Percentiles rank a stretch among this genome's conserved stretches.
Conservation (phyloP, 305 asterid species). For the Solanum hybrid region DNA sequence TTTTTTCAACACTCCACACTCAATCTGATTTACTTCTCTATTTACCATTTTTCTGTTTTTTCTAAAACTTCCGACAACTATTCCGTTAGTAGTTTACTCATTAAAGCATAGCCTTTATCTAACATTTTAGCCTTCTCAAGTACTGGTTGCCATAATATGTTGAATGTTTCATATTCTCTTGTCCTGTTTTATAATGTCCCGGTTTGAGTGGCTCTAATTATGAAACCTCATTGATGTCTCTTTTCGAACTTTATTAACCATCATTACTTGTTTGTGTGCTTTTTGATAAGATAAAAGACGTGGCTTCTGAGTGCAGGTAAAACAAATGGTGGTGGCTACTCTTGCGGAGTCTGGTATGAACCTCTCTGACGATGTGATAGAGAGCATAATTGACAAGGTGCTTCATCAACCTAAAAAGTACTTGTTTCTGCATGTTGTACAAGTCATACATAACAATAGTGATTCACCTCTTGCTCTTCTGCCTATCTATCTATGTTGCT, state of each 20-base stretch:
- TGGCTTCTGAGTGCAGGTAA: constrained; percentile 45
- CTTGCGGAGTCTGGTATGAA: constrained; percentile 99
- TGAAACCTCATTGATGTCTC: not conserved
- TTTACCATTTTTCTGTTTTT: not conserved
- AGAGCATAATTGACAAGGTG: constrained; percentile 98
- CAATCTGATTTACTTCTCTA: not conserved
- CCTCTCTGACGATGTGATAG: constrained; percentile 93
- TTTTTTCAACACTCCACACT: not conserved
- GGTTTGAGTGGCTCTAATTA: not conserved
- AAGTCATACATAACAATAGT: not conserved
- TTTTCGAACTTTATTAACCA: not conserved
- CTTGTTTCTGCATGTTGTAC: not conserved
- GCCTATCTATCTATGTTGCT: not conserved
- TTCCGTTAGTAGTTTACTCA: not conserved
- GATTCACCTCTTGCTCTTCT: not conserved
- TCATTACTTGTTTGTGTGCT: not conserved
- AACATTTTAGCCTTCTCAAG: not conserved
- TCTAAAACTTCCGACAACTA: not conserved
- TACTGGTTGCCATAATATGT: not conserved
- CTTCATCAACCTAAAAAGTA: constrained; percentile 1
- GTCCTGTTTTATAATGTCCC: not conserved
- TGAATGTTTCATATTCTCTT: not conserved
- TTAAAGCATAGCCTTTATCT: not conserved
- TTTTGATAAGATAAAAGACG: not conserved
- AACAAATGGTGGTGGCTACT: constrained; percentile 99